These are phyloP conservation scores for Corylus heterophylla DNA, from an alignment of 306 rosid species.

Conservation along the genomic window DNA sequence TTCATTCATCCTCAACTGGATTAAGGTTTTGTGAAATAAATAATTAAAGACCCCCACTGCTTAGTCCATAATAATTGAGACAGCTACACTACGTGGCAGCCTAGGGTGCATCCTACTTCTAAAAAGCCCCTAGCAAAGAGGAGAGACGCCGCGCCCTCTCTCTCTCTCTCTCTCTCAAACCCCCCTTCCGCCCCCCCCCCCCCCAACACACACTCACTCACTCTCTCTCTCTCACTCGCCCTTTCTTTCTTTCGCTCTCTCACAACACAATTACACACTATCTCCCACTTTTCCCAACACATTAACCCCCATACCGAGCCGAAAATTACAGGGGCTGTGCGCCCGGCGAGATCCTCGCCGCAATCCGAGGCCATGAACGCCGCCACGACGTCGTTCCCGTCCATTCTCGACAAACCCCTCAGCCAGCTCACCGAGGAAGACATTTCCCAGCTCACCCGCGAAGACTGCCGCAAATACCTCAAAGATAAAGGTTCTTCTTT, in stretches of 20 bases:
- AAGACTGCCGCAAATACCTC: conserved; percentile 95
- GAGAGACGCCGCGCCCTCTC: conserved; percentile 17
- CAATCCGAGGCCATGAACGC: conserved; percentile 64
- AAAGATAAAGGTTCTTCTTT: conserved; percentile 73
- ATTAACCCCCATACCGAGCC: conserved; percentile 19
- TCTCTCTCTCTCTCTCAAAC: not conserved
- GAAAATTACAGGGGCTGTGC: conserved; percentile 1
- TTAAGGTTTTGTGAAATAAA: not conserved
- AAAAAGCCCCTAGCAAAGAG: conserved; percentile 38
- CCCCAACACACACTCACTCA: not conserved
- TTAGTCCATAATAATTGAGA: conserved; percentile 55
- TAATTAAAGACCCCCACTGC: not conserved
- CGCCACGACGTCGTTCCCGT: conserved; percentile 61
- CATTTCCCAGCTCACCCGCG: conserved; percentile 99
- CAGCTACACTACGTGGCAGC: conserved; percentile 74
- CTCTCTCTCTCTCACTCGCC: conserved; percentile 3
- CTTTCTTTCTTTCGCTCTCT: not conserved
- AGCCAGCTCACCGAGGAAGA: conserved; percentile 93
- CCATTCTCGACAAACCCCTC: conserved; percentile 90
- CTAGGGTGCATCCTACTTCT: conserved; percentile 76
- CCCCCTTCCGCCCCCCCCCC: not conserved
- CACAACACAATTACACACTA: not conserved
- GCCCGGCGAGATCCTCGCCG: conserved; percentile 24
- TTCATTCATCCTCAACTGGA: not conserved
- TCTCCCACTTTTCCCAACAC: not conserved